A percentile compares a stretch with the other conserved stretches of the same genome.
phyloP scores from a whole-genome alignment of 352 stramenopile genomes.

The Phytophthora pluvialis region DNA sequence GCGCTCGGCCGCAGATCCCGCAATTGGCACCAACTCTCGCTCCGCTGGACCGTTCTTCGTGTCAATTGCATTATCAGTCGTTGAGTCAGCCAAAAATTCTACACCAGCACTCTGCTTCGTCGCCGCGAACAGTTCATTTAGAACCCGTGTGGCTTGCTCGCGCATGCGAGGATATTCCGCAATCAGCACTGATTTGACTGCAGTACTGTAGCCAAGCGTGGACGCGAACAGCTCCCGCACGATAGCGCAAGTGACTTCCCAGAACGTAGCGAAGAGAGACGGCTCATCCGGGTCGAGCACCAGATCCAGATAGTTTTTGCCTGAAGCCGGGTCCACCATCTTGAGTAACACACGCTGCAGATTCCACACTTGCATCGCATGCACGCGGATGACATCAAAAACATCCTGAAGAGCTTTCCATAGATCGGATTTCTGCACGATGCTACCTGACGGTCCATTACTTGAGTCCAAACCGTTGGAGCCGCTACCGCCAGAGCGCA shows the following conservation, averaged over 20 bases:
- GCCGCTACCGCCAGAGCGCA: conserved; percentile 31
- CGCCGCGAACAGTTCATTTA: conserved; percentile 64
- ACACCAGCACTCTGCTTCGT: conserved; percentile 47
- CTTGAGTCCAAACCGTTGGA: conserved; percentile 31
- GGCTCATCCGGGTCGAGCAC: conserved; percentile 79
- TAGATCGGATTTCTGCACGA: conserved; percentile 70
- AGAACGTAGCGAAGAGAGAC: conserved; percentile 85
- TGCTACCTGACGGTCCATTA: conserved; percentile 31
- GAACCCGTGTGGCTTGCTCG: conserved; percentile 67
- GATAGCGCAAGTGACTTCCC: conserved; percentile 85
- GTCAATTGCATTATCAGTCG: conserved; percentile 1
- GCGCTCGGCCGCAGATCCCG: conserved; percentile 44
- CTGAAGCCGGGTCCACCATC: conserved; percentile 57
- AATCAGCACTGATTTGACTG: conserved; percentile 77
- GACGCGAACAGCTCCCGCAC: conserved; percentile 71
- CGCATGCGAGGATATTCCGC: conserved; percentile 82
- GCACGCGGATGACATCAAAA: conserved; percentile 68
- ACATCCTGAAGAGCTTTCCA: conserved; percentile 86
- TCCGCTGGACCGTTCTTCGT: background rate
- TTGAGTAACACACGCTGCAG: conserved; percentile 87
- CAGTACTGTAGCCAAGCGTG: conserved; percentile 61
- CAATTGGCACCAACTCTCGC: conserved; percentile 44
- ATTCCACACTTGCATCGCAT: conserved; percentile 88
- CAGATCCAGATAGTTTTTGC: conserved; percentile 69
- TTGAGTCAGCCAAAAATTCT: conserved; percentile 34